phyloP scores from a whole-genome alignment of 192 early-diverging fungal genomes.

The Cetraspora pellucida region DNA sequence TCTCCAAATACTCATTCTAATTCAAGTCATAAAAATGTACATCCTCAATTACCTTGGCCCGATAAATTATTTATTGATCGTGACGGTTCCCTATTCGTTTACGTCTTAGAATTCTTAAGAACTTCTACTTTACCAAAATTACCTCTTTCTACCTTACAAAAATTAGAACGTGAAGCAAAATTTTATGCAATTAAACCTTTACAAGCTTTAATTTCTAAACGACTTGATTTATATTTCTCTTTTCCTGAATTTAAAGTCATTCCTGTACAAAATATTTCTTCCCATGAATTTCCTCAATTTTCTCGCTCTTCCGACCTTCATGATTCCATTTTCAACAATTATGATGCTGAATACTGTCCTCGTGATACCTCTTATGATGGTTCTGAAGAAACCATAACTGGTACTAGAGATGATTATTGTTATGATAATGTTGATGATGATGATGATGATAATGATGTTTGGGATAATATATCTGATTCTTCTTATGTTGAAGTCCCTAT shows the following conservation, averaged over 20 bases:
- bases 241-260: conserved; percentile 6
- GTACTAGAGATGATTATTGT: not conserved
- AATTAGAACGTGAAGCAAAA: conserved; percentile 14
- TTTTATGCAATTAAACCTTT: conserved; percentile 25
- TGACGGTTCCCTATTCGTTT: conserved; percentile 1
- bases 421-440: not conserved
- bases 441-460: not conserved
- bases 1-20: not conserved
- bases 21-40: not conserved
- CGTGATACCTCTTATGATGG: not conserved
- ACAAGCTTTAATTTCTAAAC: not conserved
- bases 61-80: conserved; percentile 24
- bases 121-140: conserved; percentile 2
- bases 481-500: conserved; percentile 18
- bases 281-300: not conserved
- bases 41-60: conserved; percentile 10
- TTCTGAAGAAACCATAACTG: not conserved
- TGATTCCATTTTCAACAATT: not conserved
- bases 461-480: not conserved
- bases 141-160: conserved; percentile 4
- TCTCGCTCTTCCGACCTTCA: not conserved
- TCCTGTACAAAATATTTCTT: conserved; percentile 1
- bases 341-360: no score
- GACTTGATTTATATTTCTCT: not conserved
- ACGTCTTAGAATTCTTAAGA: conserved; percentile 6